These are phyloP conservation scores for Talinum fruticosum DNA, from an alignment of 148 eudicot genomes.

Conservation along the genomic window DNA sequence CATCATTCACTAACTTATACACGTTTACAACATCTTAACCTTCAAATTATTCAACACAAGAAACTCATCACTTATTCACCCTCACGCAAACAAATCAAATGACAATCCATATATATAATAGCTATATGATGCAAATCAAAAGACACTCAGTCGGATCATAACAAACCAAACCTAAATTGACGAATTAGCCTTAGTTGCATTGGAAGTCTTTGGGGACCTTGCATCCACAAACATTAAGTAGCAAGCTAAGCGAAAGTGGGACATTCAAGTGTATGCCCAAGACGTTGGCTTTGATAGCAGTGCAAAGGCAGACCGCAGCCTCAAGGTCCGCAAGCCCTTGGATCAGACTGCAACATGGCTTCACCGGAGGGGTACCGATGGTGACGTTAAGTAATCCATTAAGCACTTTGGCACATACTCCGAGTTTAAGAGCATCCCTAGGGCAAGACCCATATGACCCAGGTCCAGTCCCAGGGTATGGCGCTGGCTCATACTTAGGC, in stretches of 20 bases:
- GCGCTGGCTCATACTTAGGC: constrained; percentile 20
- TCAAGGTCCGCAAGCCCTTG: constrained; percentile 38
- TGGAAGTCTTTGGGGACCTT: constrained; percentile 32
- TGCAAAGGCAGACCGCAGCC: constrained; percentile 49
- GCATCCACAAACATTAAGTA: constrained; percentile 39
- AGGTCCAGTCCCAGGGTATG: constrained; percentile 17
- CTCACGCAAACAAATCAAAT: background rate
- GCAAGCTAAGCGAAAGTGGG: constrained; percentile 41
- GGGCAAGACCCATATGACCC: constrained; percentile 15
- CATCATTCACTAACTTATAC: background rate
- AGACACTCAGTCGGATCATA: background rate
- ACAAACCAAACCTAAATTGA: background rate
- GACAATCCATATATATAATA: background rate
- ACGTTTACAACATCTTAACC: background rate
- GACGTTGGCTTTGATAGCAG: constrained; percentile 40
- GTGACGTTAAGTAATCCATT: constrained; percentile 16
- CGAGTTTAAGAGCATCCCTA: constrained; percentile 17
- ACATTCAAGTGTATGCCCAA: constrained; percentile 41
- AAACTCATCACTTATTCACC: background rate
- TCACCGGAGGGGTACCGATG: constrained; percentile 34
- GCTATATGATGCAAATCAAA: background rate
- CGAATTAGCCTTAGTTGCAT: constrained; percentile 12
- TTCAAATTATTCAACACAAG: background rate
- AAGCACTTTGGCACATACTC: constrained; percentile 21
- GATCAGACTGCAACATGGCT: constrained; percentile 42